Evolutionary conservation across 2,329 filamentous ascomycete genomes (phyloP), one percentile per base, ranked within the genome.

Genomic region (Penicillium sp.): DNA sequence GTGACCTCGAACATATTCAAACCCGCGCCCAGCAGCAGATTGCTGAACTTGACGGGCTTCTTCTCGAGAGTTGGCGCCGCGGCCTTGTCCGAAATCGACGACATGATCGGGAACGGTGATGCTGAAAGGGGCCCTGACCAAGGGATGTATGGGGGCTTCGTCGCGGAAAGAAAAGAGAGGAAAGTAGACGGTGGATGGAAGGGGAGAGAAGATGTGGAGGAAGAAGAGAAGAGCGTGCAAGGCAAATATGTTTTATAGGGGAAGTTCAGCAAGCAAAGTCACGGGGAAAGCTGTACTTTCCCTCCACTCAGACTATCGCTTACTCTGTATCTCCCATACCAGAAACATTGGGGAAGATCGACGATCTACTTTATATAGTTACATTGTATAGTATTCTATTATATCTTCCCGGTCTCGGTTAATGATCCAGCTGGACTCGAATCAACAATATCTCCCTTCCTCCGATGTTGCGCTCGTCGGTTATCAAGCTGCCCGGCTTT

Each of bases 21-120:
- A 57, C 88, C 86, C 64, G 86, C 85, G 62, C 89, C 89, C 59
- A 95, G 80, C 61, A 98, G 75, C 78, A 98, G 70, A 74, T 98
- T 98, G 75, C 88, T 95, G 78, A 96, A 96, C 80, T 95, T 96
- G 79, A 98, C 79, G 54, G 92, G 92, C 80, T 96, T 96, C 85
- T 96, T 96, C 83, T 95, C 89, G 66, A 93, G 73, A 68, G 67
- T 71, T 66, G 72, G 67, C 65, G 71, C 69, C 27, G 69, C 61
- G 63, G 70, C 65, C 65, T 67, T 57, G 52, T 69, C 67, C 55
- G 75, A 69, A 59, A 75, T 57, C 38, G 61, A 55, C 61, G 68
- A 73, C 70, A 73, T 72, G 39, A 59, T 47, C 70, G 68, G 79
- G 79, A 84, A 82, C 69, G 52, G 50, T 67, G 73, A 68, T 65